Conservation (phyloP, 2,329 filamentous ascomycete species). For the Ceratocystis papillata region DNA sequence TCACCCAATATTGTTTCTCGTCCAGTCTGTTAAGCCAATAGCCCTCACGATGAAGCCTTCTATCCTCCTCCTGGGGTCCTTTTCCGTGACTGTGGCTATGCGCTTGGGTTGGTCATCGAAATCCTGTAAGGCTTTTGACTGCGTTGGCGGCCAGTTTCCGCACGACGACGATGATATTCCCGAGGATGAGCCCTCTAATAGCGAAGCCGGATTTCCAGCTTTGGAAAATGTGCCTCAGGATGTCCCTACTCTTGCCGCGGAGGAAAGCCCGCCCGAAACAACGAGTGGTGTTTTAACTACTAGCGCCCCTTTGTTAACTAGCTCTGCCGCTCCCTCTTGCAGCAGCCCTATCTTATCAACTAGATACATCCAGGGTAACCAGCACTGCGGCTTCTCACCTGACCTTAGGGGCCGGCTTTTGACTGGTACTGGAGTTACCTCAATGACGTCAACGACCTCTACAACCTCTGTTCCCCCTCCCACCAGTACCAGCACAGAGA, state of each 20-base stretch:
- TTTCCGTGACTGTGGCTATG: not conserved
- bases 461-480: not conserved
- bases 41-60: not conserved
- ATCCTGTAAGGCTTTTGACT: not conserved
- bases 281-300: not conserved
- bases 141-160: not conserved
- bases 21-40: not conserved
- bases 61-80: not conserved
- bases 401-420: not conserved
- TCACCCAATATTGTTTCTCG: no score
- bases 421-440: not conserved
- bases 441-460: not conserved
- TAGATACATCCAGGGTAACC: not conserved
- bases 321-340: not conserved
- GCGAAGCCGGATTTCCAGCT: not conserved
- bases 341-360: not conserved
- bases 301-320: not conserved
- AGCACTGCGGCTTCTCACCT: not conserved
- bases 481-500: not conserved
- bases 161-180: not conserved
- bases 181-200: not conserved
- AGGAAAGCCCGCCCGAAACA: not conserved
- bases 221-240: no score
- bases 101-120: not conserved
- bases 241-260: no score